phyloP scores from a whole-genome alignment of 2,329 filamentous ascomycete genomes.

The Aspergillus udagawae region DNA sequence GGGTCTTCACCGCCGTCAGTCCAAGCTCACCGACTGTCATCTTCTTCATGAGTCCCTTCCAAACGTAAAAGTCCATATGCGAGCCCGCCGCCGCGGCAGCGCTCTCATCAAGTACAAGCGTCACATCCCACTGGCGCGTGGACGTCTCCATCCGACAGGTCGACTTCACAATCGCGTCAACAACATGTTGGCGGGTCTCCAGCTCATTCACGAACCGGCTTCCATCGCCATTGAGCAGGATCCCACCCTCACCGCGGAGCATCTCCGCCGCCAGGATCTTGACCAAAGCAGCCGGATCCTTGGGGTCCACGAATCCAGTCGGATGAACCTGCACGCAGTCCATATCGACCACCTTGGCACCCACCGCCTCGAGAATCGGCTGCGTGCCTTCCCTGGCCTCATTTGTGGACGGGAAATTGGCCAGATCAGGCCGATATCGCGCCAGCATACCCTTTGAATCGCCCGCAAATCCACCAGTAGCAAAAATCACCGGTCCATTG shows the following conservation, averaged over 20 bases:
- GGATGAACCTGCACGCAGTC: conserved; percentile 60
- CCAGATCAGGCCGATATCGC: conserved; percentile 56
- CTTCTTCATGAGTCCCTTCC: conserved; percentile 58
- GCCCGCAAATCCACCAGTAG: conserved; percentile 60
- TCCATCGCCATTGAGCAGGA: conserved; percentile 47
- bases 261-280: conserved; percentile 64
- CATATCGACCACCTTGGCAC: conserved; percentile 45
- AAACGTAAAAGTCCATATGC: conserved; percentile 61
- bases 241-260: conserved; percentile 59
- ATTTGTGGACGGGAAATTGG: conserved; percentile 60
- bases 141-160: conserved; percentile 15
- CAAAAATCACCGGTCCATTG: conserved; percentile 56
- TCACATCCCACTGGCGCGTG: conserved; percentile 55
- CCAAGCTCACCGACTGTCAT: conserved; percentile 51
- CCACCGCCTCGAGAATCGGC: conserved; percentile 35
- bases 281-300: conserved; percentile 41
- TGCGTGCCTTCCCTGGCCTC: conserved; percentile 56
- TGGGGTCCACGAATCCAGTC: conserved; percentile 59
- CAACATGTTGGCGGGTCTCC: conserved; percentile 56
- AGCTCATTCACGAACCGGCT: conserved; percentile 61
- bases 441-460: conserved; percentile 56
- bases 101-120: conserved; percentile 58
- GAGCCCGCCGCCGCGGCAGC: conserved; percentile 49
- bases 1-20: conserved; percentile 35
- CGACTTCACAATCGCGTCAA: conserved; percentile 48